phyloP scores from a whole-genome alignment of 176 grass and related monocot genomes.

The Hordeum vulgare region MorexV3_pseudomolecules_assembly NC_058520.1:174956858-174957357 shows the following conservation, averaged over 20 bases:
- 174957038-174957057: neutral
- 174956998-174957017: neutral
- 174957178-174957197: neutral
- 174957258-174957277: neutral
- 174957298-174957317: neutral
- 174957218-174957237: neutral
- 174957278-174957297: neutral
- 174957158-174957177: neutral
- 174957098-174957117: neutral
- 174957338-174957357: neutral
- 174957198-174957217: neutral
- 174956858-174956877: conserved; percentile 62
- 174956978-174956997: conserved; percentile 69
- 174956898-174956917: conserved; percentile 88
- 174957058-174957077: neutral
- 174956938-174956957: conserved; percentile 24
- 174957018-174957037: conserved; percentile 2
- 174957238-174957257: neutral
- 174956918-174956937: conserved; percentile 21
- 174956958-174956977: conserved; percentile 55
- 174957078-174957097: neutral
- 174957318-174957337: neutral
- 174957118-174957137: neutral
- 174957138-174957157: neutral
- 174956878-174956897: conserved; percentile 64